Evolutionary conservation across 1,284 basidiomycete genomes (phyloP), one percentile per base, ranked within the genome.

Genomic region (Taiwanofungus camphoratus): DNA sequence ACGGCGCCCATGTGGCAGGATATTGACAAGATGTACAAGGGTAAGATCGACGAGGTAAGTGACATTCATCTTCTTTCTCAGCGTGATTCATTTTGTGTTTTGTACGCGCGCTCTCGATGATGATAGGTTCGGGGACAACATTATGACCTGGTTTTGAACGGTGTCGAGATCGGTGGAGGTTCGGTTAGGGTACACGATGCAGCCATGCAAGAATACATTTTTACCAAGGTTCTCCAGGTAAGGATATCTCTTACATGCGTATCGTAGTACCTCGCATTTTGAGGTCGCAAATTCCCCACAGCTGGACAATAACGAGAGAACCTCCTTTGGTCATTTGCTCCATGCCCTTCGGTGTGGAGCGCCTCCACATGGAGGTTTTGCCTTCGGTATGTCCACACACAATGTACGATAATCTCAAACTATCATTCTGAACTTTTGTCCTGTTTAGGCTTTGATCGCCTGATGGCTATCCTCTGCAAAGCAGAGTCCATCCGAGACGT

Each of bases 71-170:
- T 34, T 9, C 31, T 33, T 8, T 7, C 1, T 13, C 13, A 7
- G 26, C 26, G 18, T n/a, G n/a, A n/a, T n/a, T n/a, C n/a, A n/a
- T n/a, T n/a, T n/a, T n/a, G n/a, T n/a, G n/a, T n/a, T n/a, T 33
- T 12, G 9, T 6, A 33, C 18, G 31, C 31, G 9, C 5, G n/a
- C 18, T 18, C 12, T 30, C 21, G n/a, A 21, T 15, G 19, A 5
- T 22, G 6, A 7, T 22, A 90, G 86, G 83, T 93, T 52, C 79
- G 91, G 37, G 93, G 93, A 2, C 93, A 98, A 64, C 94, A 97
- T 65, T 98, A 97, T 60, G 93, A 98, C 68, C 82, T 98, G 33
- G 92, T 98, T n/a, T 65, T 97, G 47, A 91, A 97, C 62, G 94
- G 93, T 2, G 77, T 86, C 46, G 93, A 98, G 68, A 87, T 98